phyloP scores from a whole-genome alignment of 495 filamentous ascomycete species.

The Cairneyella variabilis region DNA sequence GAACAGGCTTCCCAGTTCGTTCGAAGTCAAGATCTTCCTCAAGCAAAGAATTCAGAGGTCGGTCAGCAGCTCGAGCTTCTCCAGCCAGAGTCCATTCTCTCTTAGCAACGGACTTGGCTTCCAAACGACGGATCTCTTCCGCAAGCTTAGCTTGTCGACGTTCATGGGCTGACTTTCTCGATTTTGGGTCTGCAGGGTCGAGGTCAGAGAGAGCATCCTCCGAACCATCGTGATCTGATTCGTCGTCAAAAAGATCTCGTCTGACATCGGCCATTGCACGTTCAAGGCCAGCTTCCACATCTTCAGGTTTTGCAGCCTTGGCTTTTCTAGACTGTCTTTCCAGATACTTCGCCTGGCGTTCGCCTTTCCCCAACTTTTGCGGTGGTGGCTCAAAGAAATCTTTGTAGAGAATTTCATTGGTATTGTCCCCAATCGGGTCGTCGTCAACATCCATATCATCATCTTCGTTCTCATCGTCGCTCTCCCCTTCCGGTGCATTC shows the following conservation, averaged over 20 bases:
- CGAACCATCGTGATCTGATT: slow-evolving; percentile 52
- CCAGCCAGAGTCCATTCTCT: slow-evolving; percentile 87
- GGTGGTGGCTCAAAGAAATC: slow-evolving; percentile 88
- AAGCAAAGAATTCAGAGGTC: slow-evolving; percentile 86
- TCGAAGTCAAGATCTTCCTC: slow-evolving; percentile 97
- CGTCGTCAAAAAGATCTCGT: slow-evolving; percentile 88
- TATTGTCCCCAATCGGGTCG: slow-evolving; percentile 53
- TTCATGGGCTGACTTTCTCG: slow-evolving; percentile 73
- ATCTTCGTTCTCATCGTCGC: slow-evolving; percentile 52
- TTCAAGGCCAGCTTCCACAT: slow-evolving; percentile 60
- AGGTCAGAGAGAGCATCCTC: slow-evolving; percentile 52
- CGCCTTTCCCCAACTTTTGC: slow-evolving; percentile 57
- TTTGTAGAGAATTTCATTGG: slow-evolving; percentile 80
- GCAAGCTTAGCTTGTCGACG: slow-evolving; percentile 78
- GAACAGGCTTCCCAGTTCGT: slow-evolving; percentile 89
- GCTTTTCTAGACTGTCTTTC: slow-evolving; percentile 32
- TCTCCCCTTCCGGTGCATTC: slow-evolving; percentile 49
- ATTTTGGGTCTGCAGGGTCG: slow-evolving; percentile 51
- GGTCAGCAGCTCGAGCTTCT: slow-evolving; percentile 76
- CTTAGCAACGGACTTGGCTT: slow-evolving; percentile 86
- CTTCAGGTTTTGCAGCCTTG: slow-evolving; percentile 30
- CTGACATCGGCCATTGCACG: slow-evolving; percentile 88
- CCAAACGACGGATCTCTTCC: slow-evolving; percentile 85
- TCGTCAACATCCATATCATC: slow-evolving; percentile 46
- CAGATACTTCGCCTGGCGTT: slow-evolving; percentile 28